These are phyloP conservation scores for Phytophthora crassamura DNA, from an alignment of 352 stramenopile species.

Conservation along the genomic window DNA sequence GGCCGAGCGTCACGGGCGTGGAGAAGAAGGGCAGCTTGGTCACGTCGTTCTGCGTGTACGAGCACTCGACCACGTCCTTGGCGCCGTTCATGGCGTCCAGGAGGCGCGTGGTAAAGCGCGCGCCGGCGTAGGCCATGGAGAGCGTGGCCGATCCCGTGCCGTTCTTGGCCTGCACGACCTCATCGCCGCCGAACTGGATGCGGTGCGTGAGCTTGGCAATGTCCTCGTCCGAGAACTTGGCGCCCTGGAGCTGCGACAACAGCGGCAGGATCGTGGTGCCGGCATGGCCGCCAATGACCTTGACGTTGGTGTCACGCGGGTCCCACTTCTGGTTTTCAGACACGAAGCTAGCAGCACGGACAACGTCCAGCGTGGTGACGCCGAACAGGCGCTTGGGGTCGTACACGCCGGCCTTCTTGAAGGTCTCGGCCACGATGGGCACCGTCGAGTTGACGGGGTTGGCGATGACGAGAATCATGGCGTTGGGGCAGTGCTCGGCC, in stretches of 20 bases:
- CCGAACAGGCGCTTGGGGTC: constrained; percentile 98
- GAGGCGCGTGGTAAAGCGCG: constrained; percentile 93
- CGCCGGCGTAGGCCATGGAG: constrained; percentile 99
- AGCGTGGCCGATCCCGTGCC: constrained; percentile 98
- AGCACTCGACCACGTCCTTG: constrained; percentile 96
- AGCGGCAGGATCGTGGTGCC: constrained; percentile 99
- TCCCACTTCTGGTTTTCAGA: constrained; percentile 80
- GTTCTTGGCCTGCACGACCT: constrained; percentile 98
- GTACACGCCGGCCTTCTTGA: constrained; percentile 97
- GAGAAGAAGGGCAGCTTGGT: constrained; percentile 97
- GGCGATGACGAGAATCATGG: constrained; percentile 97
- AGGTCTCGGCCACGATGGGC: constrained; percentile 98
- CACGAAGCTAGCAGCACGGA: constrained; percentile 97
- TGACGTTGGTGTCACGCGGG: constrained; percentile 86
- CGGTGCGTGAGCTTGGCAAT: constrained; percentile 95
- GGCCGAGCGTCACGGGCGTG: constrained; percentile 95
- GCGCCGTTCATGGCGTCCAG: constrained; percentile 96
- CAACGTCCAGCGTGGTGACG: constrained; percentile 99
- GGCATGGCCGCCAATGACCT: constrained; percentile 98
- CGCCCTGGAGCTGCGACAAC: constrained; percentile 95
- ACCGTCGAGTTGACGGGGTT: constrained; percentile 99
- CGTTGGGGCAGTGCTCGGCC: constrained; percentile 96
- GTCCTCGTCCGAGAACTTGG: constrained; percentile 94
- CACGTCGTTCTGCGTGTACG: constrained; percentile 97
- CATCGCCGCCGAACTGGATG: constrained; percentile 94